phyloP scores from a whole-genome alignment of 495 filamentous ascomycete genomes.

The Aspergillus sclerotioniger region DNA sequence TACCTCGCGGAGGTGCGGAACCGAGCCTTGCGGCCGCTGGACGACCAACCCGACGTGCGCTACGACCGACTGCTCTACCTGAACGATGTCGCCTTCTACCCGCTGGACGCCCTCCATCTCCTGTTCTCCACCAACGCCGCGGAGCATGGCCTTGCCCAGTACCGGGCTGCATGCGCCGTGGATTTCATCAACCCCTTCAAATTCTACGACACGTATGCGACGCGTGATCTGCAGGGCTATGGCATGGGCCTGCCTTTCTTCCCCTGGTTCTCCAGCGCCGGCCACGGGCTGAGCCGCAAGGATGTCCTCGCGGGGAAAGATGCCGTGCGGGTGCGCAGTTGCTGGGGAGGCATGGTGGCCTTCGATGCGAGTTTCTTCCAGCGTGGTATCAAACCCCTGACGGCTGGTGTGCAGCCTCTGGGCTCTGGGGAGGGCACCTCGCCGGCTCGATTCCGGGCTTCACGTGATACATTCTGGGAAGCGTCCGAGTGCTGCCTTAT shows the following conservation, averaged over 20 bases:
- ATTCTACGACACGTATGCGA: slow-evolving; percentile 81
- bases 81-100: slow-evolving; percentile 74
- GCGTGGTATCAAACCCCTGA: slow-evolving; percentile 1
- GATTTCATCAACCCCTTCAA: slow-evolving; percentile 77
- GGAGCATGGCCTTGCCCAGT: slow-evolving; percentile 55
- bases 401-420: neutral
- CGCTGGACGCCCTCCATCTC: slow-evolving; percentile 66
- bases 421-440: neutral
- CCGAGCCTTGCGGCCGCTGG: slow-evolving; percentile 64
- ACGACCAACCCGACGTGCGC: slow-evolving; percentile 35
- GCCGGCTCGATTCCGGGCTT: slow-evolving; percentile 66
- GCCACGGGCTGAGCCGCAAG: slow-evolving; percentile 52
- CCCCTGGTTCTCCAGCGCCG: slow-evolving; percentile 67
- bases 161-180: slow-evolving; percentile 76
- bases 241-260: slow-evolving; percentile 68
- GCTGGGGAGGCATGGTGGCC: slow-evolving; percentile 81
- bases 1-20: slow-evolving; percentile 79
- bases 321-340: slow-evolving; percentile 70
- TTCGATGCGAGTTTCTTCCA: slow-evolving; percentile 70
- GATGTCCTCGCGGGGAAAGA: slow-evolving; percentile 63
- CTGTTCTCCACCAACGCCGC: slow-evolving; percentile 72
- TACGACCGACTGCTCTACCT: slow-evolving; percentile 73
- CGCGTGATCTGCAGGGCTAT: slow-evolving; percentile 70
- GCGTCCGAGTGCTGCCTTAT: slow-evolving; percentile 79
- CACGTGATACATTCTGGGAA: slow-evolving; percentile 68